Percentiles rank a stretch among this genome's conserved stretches.
Conservation (phyloP, 1,284 basidiomycete genomes). For the Porodaedalea pini region DNA sequence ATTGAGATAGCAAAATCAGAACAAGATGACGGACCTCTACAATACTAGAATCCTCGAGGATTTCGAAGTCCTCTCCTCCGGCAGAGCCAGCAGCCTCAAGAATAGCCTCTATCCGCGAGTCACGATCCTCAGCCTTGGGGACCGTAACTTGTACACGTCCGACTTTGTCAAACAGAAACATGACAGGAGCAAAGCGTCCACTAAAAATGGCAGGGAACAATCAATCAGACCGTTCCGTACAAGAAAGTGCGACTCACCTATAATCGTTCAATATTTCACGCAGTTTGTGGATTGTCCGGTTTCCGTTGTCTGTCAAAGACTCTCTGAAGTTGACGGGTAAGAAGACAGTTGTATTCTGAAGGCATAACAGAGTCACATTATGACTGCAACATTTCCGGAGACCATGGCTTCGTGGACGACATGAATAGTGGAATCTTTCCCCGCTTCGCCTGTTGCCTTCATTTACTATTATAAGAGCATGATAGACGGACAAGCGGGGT, state of each 20-base stretch:
- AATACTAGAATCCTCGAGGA: slow-evolving; percentile 46
- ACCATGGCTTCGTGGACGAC: slow-evolving; percentile 73
- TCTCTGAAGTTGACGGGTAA: slow-evolving; percentile 46
- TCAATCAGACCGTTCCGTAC: neutral
- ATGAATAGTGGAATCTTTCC: slow-evolving; percentile 43
- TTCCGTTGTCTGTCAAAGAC: slow-evolving; percentile 71
- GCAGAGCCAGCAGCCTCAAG: slow-evolving; percentile 35
- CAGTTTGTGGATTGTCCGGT: slow-evolving; percentile 64
- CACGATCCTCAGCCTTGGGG: slow-evolving; percentile 26
- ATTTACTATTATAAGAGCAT: slow-evolving; percentile 13
- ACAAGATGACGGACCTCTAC: slow-evolving; percentile 15
- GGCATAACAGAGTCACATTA: slow-evolving; percentile 56
- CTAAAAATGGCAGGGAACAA: slow-evolving; percentile 37
- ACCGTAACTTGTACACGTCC: slow-evolving; percentile 61
- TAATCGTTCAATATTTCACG: slow-evolving; percentile 57
- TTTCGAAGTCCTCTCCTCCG: slow-evolving; percentile 43
- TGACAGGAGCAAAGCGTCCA: slow-evolving; percentile 67
- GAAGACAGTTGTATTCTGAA: slow-evolving; percentile 9
- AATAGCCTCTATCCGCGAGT: slow-evolving; percentile 31
- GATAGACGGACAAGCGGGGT: neutral
- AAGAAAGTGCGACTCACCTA: slow-evolving; percentile 41
- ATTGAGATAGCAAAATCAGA: neutral
- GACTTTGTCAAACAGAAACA: slow-evolving; percentile 72
- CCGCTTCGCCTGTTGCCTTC: slow-evolving; percentile 51
- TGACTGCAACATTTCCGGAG: slow-evolving; percentile 63